Evolutionary conservation across 208 protist genomes (phyloP).

Genomic region (Trypanosomatidae sp.): DNA sequence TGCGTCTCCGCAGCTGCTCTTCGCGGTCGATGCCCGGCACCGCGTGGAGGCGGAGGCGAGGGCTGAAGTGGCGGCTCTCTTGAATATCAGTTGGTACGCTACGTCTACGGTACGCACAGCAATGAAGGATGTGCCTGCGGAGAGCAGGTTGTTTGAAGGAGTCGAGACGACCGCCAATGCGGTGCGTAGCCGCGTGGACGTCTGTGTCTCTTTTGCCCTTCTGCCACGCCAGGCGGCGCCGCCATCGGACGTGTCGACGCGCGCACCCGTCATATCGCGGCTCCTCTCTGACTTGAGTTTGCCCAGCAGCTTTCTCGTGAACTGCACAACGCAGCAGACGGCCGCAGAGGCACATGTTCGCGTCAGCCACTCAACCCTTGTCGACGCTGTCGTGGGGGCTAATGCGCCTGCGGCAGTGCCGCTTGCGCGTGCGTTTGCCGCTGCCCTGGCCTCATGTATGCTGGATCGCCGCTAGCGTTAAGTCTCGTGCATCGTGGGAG

Average conservation of each 20-base stretch:
- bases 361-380: conserved; percentile 16
- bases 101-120: conserved; percentile 6
- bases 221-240: conserved; percentile 2
- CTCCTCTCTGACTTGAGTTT: conserved; percentile 27
- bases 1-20: conserved; percentile 13
- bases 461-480: not conserved
- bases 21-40: conserved; percentile 8
- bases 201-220: conserved; percentile 21
- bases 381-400: conserved; percentile 19
- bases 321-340: conserved; percentile 37
- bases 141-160: conserved; percentile 5
- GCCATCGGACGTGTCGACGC: not conserved
- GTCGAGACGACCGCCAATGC: not conserved
- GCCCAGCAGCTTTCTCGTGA: conserved; percentile 23
- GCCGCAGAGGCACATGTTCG: conserved; percentile 23
- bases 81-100: conserved; percentile 19
- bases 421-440: not conserved
- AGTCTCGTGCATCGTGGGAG: not conserved
- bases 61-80: conserved; percentile 16
- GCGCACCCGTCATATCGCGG: not conserved
- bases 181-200: not conserved
- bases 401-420: not conserved
- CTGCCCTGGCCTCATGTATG: conserved; percentile 8
- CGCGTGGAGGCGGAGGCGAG: conserved; percentile 13
- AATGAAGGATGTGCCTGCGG: not conserved